Conservation (phyloP, 192 early-diverging fungal species). For the Entomortierella lignicola region DNA sequence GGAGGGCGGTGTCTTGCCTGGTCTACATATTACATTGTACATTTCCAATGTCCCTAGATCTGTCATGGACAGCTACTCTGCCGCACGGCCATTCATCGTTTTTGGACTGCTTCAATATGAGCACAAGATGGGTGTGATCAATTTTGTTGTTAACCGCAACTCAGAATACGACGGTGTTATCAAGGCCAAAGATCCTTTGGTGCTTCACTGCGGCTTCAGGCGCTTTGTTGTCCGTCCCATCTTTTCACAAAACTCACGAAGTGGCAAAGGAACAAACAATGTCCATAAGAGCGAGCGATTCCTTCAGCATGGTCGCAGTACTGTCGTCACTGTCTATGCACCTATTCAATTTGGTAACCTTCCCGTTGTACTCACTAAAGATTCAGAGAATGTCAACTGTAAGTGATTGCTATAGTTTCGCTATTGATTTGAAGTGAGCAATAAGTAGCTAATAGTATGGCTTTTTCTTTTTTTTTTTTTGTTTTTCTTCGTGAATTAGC, state of each 20-base stretch:
- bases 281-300: conserved; percentile 98
- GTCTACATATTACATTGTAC: conserved; percentile 80
- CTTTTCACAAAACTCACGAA: conserved; percentile 87
- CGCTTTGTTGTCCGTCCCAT: conserved; percentile 87
- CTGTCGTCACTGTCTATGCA: conserved; percentile 90
- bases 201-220: conserved; percentile 91
- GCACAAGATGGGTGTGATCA: conserved; percentile 92
- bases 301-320: conserved; percentile 75
- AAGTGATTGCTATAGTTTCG: conserved; percentile 2
- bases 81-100: conserved; percentile 62
- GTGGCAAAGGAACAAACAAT: conserved; percentile 84
- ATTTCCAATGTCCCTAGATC: conserved; percentile 75
- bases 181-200: conserved; percentile 93
- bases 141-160: conserved; percentile 80
- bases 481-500: conserved; percentile 20
- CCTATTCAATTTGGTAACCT: conserved; percentile 91
- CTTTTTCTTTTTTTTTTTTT: not conserved
- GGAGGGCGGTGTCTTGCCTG: conserved; percentile 66
- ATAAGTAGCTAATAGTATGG: too few relatives aligned
- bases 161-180: conserved; percentile 81
- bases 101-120: conserved; percentile 82
- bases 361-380: conserved; percentile 87
- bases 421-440: too few relatives aligned
- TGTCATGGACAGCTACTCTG: conserved; percentile 65
- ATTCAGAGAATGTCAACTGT: conserved; percentile 66